Conservation (phyloP, 2,329 filamentous ascomycete genomes). For the Fusarium temperatum region DNA sequence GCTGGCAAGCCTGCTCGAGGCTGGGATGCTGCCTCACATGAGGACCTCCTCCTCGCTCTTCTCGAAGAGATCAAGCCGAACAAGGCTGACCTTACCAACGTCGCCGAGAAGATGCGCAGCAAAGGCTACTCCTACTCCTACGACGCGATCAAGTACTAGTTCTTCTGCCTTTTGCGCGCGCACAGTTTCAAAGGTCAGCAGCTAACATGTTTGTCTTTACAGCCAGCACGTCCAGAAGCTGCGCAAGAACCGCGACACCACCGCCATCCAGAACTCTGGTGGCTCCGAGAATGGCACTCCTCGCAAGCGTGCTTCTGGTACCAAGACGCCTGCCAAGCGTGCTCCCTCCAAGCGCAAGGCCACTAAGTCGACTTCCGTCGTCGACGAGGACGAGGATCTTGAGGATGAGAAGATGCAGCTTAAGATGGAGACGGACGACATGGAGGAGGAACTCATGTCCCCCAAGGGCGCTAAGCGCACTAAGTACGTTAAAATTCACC, state of each 20-base stretch:
- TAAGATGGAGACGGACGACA: conserved; percentile 38
- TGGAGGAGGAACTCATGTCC: conserved; percentile 1
- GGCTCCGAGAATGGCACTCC: conserved; percentile 32
- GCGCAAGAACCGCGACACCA: conserved; percentile 47
- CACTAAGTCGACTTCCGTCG: conserved; percentile 15
- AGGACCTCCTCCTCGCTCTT: conserved; percentile 51
- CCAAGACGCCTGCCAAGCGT: conserved; percentile 44
- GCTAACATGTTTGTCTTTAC: conserved; percentile 23
- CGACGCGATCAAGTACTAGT: conserved; percentile 52
- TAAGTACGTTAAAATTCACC: conserved; percentile 23
- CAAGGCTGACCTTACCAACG: conserved; percentile 45
- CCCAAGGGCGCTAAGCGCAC: conserved; percentile 40
- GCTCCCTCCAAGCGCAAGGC: conserved; percentile 39
- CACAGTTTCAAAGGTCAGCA: not conserved
- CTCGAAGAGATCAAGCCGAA: conserved; percentile 49
- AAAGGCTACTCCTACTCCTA: conserved; percentile 52
- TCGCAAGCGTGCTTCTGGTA: conserved; percentile 28
- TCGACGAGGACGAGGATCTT: conserved; percentile 39
- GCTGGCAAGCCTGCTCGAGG: conserved; percentile 39
- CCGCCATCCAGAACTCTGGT: conserved; percentile 31
- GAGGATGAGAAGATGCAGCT: conserved; percentile 39
- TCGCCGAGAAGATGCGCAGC: conserved; percentile 45
- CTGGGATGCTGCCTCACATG: conserved; percentile 51
- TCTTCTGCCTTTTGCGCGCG: not conserved
- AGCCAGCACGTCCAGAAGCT: conserved; percentile 60